These are phyloP conservation scores for Prunus campanulata DNA, from an alignment of 306 rosid species.

Conservation along the genomic window DNA sequence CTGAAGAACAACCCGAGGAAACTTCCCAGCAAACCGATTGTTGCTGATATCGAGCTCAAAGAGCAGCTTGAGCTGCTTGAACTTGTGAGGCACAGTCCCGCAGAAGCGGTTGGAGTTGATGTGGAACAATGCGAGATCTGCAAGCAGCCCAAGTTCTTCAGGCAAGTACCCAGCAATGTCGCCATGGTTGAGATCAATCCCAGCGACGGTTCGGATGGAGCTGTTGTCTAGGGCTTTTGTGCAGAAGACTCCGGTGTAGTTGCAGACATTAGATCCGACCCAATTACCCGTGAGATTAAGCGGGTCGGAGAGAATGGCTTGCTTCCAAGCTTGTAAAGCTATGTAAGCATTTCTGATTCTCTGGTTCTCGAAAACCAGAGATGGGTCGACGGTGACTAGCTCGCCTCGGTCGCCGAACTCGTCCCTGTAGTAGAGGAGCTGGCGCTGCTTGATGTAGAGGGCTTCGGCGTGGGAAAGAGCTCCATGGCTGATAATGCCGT, in stretches of 20 bases:
- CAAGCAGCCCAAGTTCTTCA: slow-evolving; percentile 70
- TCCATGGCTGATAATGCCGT: slow-evolving; percentile 40
- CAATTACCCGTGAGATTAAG: slow-evolving; percentile 48
- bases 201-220: slow-evolving; percentile 70
- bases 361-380: slow-evolving; percentile 57
- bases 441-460: slow-evolving; percentile 65
- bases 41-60: slow-evolving; percentile 89
- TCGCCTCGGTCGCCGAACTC: slow-evolving; percentile 86
- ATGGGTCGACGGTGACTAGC: slow-evolving; percentile 59
- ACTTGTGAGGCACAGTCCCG: slow-evolving; percentile 76
- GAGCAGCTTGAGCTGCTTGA: slow-evolving; percentile 46
- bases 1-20: slow-evolving; percentile 65
- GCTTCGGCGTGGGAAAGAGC: slow-evolving; percentile 51
- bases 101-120: slow-evolving; percentile 85
- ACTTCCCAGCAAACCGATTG: slow-evolving; percentile 81
- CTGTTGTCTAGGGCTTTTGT: slow-evolving; percentile 62
- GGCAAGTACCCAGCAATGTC: slow-evolving; percentile 97
- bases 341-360: slow-evolving; percentile 69
- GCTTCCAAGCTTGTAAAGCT: slow-evolving; percentile 78
- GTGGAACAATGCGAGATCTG: slow-evolving; percentile 78
- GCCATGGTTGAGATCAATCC: slow-evolving; percentile 90
- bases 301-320: slow-evolving; percentile 88
- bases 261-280: slow-evolving; percentile 78
- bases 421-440: slow-evolving; percentile 81
- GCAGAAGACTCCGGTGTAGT: slow-evolving; percentile 66